Percentiles rank a stretch among this genome's conserved stretches.
Evolutionary conservation across 768 basidiomycete species (phyloP).

Genomic region (Trametes cingulata): DNA sequence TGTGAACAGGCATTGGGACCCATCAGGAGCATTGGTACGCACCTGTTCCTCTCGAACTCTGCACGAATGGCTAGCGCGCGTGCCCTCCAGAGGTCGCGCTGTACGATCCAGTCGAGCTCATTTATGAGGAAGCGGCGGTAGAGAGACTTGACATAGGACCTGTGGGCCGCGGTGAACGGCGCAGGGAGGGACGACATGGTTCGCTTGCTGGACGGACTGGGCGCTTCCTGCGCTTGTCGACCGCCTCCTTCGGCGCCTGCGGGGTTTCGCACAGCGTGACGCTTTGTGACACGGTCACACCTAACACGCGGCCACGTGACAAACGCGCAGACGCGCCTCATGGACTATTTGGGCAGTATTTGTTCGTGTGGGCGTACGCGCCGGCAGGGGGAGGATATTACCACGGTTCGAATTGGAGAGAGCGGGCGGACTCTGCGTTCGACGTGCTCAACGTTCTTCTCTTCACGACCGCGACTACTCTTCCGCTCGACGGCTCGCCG

Average conservation of each 20-base stretch:
- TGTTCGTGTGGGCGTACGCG: slow-evolving; percentile 33
- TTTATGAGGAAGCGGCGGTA: slow-evolving; percentile 88
- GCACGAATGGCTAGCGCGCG: slow-evolving; percentile 87
- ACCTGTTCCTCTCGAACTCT: slow-evolving; percentile 93
- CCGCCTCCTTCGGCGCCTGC: slow-evolving; percentile 5
- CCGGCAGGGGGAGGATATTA: slow-evolving; percentile 18
- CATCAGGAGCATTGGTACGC: slow-evolving; percentile 28
- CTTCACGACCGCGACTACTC: slow-evolving; percentile 35
- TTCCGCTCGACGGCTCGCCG: slow-evolving; percentile 37
- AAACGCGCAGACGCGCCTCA: slow-evolving; percentile 6
- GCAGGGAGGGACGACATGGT: slow-evolving; percentile 33
- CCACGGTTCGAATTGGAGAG: slow-evolving; percentile 31
- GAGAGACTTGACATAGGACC: slow-evolving; percentile 86
- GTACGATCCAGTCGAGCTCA: slow-evolving; percentile 86
- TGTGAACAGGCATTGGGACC: background rate
- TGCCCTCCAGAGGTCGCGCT: slow-evolving; percentile 82
- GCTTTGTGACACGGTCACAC: background rate
- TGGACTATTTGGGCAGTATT: slow-evolving; percentile 22
- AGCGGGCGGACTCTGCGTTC: slow-evolving; percentile 1
- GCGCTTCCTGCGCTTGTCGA: background rate
- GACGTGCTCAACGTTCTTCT: slow-evolving; percentile 16
- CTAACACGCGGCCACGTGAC: slow-evolving; percentile 16
- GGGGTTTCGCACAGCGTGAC: slow-evolving; percentile 13
- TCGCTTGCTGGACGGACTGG: slow-evolving; percentile 9
- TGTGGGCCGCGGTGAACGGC: slow-evolving; percentile 73